Conservation (phyloP, 1,139 yeast genomes). For the Ashbya aceris region DNA sequence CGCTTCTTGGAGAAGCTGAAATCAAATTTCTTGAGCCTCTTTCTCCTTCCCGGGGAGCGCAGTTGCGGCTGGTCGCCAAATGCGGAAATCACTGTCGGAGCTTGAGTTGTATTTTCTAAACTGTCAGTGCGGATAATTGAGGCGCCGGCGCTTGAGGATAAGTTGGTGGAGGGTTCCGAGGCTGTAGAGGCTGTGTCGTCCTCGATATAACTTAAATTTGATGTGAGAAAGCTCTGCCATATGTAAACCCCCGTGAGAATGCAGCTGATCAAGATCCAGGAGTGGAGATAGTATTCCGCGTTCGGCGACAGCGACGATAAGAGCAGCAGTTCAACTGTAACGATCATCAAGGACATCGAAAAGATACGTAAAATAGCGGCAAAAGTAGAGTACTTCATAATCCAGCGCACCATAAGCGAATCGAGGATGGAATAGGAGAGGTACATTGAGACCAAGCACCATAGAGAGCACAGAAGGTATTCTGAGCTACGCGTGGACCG, state of each 20-base stretch:
- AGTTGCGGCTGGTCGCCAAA: not conserved
- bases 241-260: conserved; percentile 75
- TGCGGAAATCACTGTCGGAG: not conserved
- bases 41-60: not conserved
- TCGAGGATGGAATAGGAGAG: conserved; percentile 77
- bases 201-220: conserved; percentile 58
- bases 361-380: conserved; percentile 84
- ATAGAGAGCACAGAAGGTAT: conserved; percentile 59
- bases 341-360: conserved; percentile 66
- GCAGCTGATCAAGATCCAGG: conserved; percentile 87
- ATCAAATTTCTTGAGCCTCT: conserved; percentile 2
- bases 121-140: not conserved
- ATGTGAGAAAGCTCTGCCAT: conserved; percentile 81
- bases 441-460: conserved; percentile 84
- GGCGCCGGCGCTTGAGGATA: not conserved
- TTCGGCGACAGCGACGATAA: conserved; percentile 49
- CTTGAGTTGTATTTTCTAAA: not conserved
- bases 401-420: conserved; percentile 89
- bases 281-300: conserved; percentile 62
- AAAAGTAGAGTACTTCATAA: conserved; percentile 75
- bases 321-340: conserved; percentile 61
- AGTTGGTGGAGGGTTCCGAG: conserved; percentile 3
- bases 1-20: conserved; percentile 27
- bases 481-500: conserved; percentile 59
- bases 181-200: conserved; percentile 15